These are phyloP conservation scores for Pythium aquatile DNA, from an alignment of 352 stramenopile genomes.

Conservation along the genomic window DNA sequence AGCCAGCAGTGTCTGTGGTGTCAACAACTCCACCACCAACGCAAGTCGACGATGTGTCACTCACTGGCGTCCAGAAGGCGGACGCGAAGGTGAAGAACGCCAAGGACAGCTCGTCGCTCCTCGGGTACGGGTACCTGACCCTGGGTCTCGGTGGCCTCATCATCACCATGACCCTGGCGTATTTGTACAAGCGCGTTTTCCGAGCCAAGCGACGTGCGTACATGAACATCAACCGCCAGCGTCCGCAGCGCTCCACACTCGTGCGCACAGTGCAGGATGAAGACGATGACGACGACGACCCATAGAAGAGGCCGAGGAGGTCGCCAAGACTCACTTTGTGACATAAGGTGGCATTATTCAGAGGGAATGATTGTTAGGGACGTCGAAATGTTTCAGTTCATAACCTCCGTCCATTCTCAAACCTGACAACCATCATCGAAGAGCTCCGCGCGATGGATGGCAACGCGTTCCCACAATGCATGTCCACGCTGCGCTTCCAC, in stretches of 20 bases:
- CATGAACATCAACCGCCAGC: slow-evolving; percentile 64
- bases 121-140: slow-evolving; percentile 62
- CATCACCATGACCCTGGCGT: slow-evolving; percentile 54
- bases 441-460: slow-evolving; percentile 21
- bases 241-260: slow-evolving; percentile 32
- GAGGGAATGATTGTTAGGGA: slow-evolving; percentile 12
- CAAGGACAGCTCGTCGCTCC: slow-evolving; percentile 34
- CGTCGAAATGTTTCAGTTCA: neutral
- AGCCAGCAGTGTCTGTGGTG: neutral
- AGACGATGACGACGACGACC: slow-evolving; percentile 36
- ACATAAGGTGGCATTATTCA: slow-evolving; percentile 7
- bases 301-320: neutral
- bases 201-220: slow-evolving; percentile 53
- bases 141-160: slow-evolving; percentile 61
- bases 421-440: slow-evolving; percentile 10
- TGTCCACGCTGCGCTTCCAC: slow-evolving; percentile 59
- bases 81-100: slow-evolving; percentile 29
- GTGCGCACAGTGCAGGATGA: slow-evolving; percentile 33
- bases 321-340: neutral
- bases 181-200: slow-evolving; percentile 76
- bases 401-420: neutral
- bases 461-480: slow-evolving; percentile 52
- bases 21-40: slow-evolving; percentile 3
- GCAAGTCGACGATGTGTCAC: neutral
- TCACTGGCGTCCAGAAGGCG: slow-evolving; percentile 18